Base-by-base conservation (phyloP, 139 green algal species). In the Astrephomene gubernaculifera region DNA sequence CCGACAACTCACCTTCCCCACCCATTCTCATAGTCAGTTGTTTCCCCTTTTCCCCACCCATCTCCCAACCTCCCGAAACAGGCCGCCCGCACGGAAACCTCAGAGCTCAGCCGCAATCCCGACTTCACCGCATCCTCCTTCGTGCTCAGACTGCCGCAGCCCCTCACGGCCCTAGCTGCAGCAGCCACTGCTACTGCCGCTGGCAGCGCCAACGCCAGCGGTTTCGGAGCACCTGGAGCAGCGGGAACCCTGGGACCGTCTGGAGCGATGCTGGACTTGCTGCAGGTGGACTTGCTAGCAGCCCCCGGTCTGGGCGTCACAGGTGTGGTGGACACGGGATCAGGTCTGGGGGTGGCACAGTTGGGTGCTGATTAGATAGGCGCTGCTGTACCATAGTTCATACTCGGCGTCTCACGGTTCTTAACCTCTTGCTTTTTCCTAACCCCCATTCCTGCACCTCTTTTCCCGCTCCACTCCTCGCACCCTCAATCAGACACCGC, bases 11-110 rank as follows among this genome's bases (percentile, higher is more conserved):
- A 19, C 35, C 5, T 25, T 3, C 7, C 68, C 44, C 7, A 43
- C 64, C 64, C 35, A 29, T 43, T 44, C 19, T 24, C 35, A 7
- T 44, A 45, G n/a, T 31, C 31, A 44, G 10, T 24, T 31, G 9
- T 71, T 17, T 24, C 9, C 45, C 38, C 24, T 31, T n/a, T n/a
- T n/a, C n/a, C n/a, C n/a, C n/a, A n/a, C n/a, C n/a, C n/a, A n/a
- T n/a, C n/a, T n/a, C n/a, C n/a, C n/a, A n/a, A n/a, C n/a, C n/a
- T n/a, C n/a, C n/a, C n/a, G n/a, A n/a, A n/a, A 8, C 74, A 88
- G 82, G 52, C 86, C 3, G 87, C 76, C 0, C 87, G 87, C 57
- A 92, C 88, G 6, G 88, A 92, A 81, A 92, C 85, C 4, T 74
- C 38, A 0, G 80, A 64, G 21, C 31, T 86, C 54, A 87, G 72